Evolutionary conservation across 2,329 filamentous ascomycete species (phyloP).

Genomic region (Lecanicillium sp.): DNA sequence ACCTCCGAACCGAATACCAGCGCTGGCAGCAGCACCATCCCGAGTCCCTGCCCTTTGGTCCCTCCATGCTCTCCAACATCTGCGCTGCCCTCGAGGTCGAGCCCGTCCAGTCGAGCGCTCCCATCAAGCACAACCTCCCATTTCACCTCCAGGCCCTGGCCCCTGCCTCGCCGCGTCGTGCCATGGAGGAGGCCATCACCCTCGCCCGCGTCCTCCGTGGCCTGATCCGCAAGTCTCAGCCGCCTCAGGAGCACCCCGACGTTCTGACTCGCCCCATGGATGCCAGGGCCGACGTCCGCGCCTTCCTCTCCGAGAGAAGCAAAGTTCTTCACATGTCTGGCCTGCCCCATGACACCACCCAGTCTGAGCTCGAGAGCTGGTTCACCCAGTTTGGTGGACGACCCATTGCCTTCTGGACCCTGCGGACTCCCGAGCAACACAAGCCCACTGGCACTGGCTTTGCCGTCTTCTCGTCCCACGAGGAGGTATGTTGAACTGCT

Average conservation of each 20-base stretch:
- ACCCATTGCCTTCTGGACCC: conserved; percentile 97
- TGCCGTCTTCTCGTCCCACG: conserved; percentile 96
- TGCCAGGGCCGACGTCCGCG: conserved; percentile 89
- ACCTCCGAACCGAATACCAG: conserved; percentile 95
- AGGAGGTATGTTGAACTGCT: conserved; percentile 74
- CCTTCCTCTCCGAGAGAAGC: conserved; percentile 91
- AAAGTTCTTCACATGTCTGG: conserved; percentile 98
- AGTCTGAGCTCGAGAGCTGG: conserved; percentile 98
- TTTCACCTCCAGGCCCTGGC: conserved; percentile 96
- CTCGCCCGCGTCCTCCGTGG: conserved; percentile 87
- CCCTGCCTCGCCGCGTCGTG: conserved; percentile 87
- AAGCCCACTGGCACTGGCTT: conserved; percentile 99
- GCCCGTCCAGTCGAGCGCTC: conserved; percentile 92
- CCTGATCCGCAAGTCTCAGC: conserved; percentile 92
- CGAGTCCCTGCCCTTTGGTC: conserved; percentile 92
- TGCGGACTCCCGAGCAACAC: conserved; percentile 95
- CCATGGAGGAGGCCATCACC: conserved; percentile 96
- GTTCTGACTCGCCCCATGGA: conserved; percentile 95
- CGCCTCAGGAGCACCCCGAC: conserved; percentile 86
- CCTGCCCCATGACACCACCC: conserved; percentile 93
- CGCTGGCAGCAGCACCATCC: conserved; percentile 98
- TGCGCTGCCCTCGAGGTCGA: conserved; percentile 97
- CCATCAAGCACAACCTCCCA: conserved; percentile 97
- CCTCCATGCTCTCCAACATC: conserved; percentile 93
- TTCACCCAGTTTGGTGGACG: conserved; percentile 98